These are phyloP conservation scores for Aspergillus candidus DNA, from an alignment of 2,329 filamentous ascomycete genomes.

Conservation along the genomic window DNA sequence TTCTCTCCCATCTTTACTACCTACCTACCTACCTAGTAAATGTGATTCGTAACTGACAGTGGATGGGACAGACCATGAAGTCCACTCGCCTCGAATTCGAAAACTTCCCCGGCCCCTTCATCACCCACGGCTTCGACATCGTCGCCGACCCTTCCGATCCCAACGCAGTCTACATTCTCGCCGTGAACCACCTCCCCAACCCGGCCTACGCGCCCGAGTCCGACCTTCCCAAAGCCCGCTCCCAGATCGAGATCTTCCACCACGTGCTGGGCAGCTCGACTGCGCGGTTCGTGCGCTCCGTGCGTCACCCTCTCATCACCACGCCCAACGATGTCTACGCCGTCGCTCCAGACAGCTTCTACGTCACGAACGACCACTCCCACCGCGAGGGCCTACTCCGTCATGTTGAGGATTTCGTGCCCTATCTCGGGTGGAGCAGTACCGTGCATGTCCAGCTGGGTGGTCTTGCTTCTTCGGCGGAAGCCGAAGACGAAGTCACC, in stretches of 20 bases:
- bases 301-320: conserved; percentile 48
- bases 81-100: conserved; percentile 44
- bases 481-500: conserved; percentile 33
- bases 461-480: conserved; percentile 10
- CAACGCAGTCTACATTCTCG: conserved; percentile 53
- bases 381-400: conserved; percentile 47
- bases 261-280: conserved; percentile 43
- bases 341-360: conserved; percentile 44
- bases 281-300: conserved; percentile 46
- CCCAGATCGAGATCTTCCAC: conserved; percentile 54
- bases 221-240: conserved; percentile 39
- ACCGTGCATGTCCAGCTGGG: conserved; percentile 43
- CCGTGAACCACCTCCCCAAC: conserved; percentile 55
- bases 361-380: conserved; percentile 56
- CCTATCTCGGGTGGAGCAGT: conserved; percentile 44
- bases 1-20: not conserved
- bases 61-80: conserved; percentile 37
- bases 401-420: conserved; percentile 43
- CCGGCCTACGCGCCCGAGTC: conserved; percentile 28
- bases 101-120: conserved; percentile 49
- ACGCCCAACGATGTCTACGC: conserved; percentile 57
- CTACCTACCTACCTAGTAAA: not conserved
- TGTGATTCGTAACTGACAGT: too few species aligned
- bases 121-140: conserved; percentile 58
- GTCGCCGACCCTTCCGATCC: conserved; percentile 43